Evolutionary conservation across 305 asterid species (phyloP).

Genomic region (Fraxinus angustifolia): DNA sequence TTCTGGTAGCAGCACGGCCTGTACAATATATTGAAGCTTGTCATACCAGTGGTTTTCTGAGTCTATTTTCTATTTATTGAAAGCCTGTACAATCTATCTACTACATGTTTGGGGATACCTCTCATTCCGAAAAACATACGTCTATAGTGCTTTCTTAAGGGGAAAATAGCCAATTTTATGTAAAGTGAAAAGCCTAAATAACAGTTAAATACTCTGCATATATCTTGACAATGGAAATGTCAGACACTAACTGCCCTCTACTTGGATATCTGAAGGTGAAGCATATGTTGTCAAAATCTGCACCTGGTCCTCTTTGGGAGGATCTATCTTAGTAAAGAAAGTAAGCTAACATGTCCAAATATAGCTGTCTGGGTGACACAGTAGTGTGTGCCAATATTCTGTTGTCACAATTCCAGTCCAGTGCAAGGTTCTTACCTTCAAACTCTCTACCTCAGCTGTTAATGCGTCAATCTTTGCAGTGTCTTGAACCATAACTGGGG

Average conservation of each 20-base stretch:
- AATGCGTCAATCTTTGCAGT: slow-evolving; percentile 74
- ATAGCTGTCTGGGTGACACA: not conserved
- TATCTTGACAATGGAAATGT: not conserved
- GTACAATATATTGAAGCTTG: slow-evolving; percentile 29
- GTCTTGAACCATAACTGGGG: slow-evolving; percentile 90
- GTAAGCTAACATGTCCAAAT: not conserved
- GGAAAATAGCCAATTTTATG: not conserved
- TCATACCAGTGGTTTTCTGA: slow-evolving; percentile 19
- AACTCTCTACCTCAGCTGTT: slow-evolving; percentile 71
- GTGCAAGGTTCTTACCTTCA: slow-evolving; percentile 55
- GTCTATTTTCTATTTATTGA: not conserved
- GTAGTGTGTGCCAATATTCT: slow-evolving; percentile 2
- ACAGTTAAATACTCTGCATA: not conserved
- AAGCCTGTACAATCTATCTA: not conserved
- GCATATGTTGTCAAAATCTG: not conserved
- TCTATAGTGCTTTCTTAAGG: not conserved
- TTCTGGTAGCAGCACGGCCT: slow-evolving; percentile 73
- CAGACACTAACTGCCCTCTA: not conserved
- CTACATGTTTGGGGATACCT: not conserved
- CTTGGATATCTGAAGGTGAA: not conserved
- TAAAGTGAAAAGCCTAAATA: not conserved
- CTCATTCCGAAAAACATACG: not conserved
- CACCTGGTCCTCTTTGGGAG: not conserved
- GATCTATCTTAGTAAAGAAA: not conserved
- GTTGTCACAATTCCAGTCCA: slow-evolving; percentile 7